Percentiles rank a stretch among this genome's conserved stretches.
Evolutionary conservation across 768 basidiomycete genomes (phyloP).

Genomic region (Collybia sordida): DNA sequence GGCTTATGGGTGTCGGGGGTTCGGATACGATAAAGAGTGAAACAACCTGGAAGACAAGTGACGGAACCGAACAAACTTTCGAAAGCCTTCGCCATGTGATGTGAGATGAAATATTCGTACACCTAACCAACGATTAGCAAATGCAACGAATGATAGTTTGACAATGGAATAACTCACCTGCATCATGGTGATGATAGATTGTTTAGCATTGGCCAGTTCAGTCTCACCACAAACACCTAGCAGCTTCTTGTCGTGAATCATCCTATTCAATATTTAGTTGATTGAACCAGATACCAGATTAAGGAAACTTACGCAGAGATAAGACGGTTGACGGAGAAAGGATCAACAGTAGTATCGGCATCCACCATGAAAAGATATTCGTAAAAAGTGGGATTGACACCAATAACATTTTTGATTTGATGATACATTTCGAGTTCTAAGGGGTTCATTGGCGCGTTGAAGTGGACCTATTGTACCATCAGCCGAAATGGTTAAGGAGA

Average conservation of each 20-base stretch:
- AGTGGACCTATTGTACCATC: constrained; percentile 72
- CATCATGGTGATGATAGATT: constrained; percentile 97
- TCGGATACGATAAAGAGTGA: constrained; percentile 93
- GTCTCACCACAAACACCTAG: constrained; percentile 97
- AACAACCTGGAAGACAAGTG: constrained; percentile 98
- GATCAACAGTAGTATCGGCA: constrained; percentile 92
- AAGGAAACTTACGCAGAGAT: constrained; percentile 79
- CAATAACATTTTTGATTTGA: constrained; percentile 99
- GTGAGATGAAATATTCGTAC: constrained; percentile 99
- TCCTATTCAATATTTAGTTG: constrained; percentile 44
- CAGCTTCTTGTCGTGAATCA: constrained; percentile 95
- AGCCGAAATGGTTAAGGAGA: neutral
- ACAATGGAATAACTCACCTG: constrained; percentile 50
- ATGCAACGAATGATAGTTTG: neutral
- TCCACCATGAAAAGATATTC: constrained; percentile 94
- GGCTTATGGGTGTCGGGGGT: constrained; percentile 96
- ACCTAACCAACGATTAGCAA: constrained; percentile 46
- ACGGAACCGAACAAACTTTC: constrained; percentile 96
- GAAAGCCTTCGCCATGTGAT: constrained; percentile 98
- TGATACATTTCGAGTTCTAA: constrained; percentile 98
- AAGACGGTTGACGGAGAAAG: constrained; percentile 83
- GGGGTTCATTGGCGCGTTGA: constrained; percentile 94
- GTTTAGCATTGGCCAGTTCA: constrained; percentile 86
- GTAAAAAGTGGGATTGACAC: constrained; percentile 98
- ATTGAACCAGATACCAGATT: neutral